These are phyloP conservation scores for Apiotrichum akiyoshidainum DNA, from an alignment of 1,284 basidiomycete genomes.

Conservation along the genomic window DNA sequence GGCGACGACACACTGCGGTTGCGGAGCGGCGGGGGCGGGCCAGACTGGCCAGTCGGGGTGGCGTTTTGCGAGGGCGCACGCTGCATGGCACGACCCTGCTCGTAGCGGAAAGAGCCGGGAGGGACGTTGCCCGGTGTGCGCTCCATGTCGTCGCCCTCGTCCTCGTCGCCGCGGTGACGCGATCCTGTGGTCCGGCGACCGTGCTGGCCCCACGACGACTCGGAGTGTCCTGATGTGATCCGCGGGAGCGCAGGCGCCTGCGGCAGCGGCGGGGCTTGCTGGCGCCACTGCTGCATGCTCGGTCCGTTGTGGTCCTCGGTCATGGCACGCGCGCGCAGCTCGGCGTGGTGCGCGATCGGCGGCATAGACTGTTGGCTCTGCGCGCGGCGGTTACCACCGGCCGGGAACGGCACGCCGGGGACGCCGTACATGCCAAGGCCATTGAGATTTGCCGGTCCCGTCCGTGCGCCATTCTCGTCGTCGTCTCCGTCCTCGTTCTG, in stretches of 20 bases:
- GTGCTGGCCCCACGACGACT: slow-evolving; percentile 28
- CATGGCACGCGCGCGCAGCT: slow-evolving; percentile 58
- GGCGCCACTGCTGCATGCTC: slow-evolving; percentile 64
- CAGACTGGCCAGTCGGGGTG: slow-evolving; percentile 6
- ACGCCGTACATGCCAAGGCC: slow-evolving; percentile 58
- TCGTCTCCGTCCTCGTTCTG: slow-evolving; percentile 23
- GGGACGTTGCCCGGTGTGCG: slow-evolving; percentile 4
- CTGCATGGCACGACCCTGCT: slow-evolving; percentile 34
- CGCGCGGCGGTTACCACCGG: slow-evolving; percentile 54
- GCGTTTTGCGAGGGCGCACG: slow-evolving; percentile 35
- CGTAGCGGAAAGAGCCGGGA: slow-evolving; percentile 22
- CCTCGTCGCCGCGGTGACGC: neutral
- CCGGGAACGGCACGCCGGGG: slow-evolving; percentile 53
- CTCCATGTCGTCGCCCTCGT: slow-evolving; percentile 11
- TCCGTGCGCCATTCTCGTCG: slow-evolving; percentile 18
- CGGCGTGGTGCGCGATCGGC: slow-evolving; percentile 55
- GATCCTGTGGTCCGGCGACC: slow-evolving; percentile 11
- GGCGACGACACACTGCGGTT: slow-evolving; percentile 53
- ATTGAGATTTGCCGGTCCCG: slow-evolving; percentile 11
- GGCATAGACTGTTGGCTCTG: slow-evolving; percentile 59
- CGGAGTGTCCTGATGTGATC: slow-evolving; percentile 34
- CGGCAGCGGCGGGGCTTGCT: slow-evolving; percentile 59
- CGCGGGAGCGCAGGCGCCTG: slow-evolving; percentile 30
- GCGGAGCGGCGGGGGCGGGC: slow-evolving; percentile 42
- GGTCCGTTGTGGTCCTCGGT: slow-evolving; percentile 69